Conservation (phyloP, 176 grass and related monocot species). For the Stipa capillata region DNA sequence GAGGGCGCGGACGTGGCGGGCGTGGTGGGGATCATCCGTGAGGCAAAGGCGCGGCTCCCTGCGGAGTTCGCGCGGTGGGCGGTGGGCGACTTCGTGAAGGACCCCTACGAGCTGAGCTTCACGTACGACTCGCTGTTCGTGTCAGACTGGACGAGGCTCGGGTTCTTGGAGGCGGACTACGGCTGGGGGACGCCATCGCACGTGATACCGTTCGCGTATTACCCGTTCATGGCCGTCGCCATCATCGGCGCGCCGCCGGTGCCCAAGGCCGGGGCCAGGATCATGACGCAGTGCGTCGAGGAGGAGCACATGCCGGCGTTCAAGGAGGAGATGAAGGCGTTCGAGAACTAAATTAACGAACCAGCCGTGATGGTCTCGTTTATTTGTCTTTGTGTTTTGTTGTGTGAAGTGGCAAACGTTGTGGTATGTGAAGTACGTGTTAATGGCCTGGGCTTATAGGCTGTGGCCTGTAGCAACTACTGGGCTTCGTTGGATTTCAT, state of each 20-base stretch:
- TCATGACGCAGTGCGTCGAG: constrained; percentile 62
- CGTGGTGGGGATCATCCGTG: constrained; percentile 41
- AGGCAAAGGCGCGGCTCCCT: constrained; percentile 32
- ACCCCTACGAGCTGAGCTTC: constrained; percentile 52
- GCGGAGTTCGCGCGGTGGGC: constrained; percentile 42
- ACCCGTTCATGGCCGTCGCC: constrained; percentile 47
- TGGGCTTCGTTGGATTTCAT: not conserved
- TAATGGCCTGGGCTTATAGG: not conserved
- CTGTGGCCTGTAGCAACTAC: not conserved
- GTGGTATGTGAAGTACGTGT: not conserved
- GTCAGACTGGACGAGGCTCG: constrained; percentile 52
- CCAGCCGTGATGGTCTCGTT: not conserved
- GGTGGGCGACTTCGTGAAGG: constrained; percentile 28
- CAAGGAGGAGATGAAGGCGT: constrained; percentile 30
- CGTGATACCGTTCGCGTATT: constrained; percentile 40
- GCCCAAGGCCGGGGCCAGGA: constrained; percentile 24
- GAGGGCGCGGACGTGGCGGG: constrained; percentile 5
- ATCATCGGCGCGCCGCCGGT: constrained; percentile 47
- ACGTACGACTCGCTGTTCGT: constrained; percentile 48
- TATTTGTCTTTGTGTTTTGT: not conserved
- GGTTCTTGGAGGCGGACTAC: constrained; percentile 57
- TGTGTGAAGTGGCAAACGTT: no score
- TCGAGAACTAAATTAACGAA: not conserved
- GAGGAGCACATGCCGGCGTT: constrained; percentile 33
- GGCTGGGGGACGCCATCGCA: constrained; percentile 50